Evolutionary conservation across 2,329 filamentous ascomycete species (phyloP).

Genomic region (Penicillium sp.): DNA sequence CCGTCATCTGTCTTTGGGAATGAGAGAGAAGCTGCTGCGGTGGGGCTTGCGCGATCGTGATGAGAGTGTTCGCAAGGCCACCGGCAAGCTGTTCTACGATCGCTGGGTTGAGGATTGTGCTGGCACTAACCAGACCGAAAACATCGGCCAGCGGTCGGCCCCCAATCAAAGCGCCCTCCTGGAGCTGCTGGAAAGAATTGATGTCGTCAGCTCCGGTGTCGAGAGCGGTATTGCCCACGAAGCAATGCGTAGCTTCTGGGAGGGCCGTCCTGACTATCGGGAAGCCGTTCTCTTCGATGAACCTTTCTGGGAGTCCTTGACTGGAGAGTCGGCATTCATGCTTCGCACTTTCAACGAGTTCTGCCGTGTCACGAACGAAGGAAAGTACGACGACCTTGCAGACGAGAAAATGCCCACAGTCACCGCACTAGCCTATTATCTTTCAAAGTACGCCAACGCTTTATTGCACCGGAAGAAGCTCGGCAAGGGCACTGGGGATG

Average conservation of each 20-base stretch:
- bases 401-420: slow-evolving; percentile 97
- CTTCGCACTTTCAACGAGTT: slow-evolving; percentile 93
- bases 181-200: slow-evolving; percentile 90
- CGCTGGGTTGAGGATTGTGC: slow-evolving; percentile 98
- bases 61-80: slow-evolving; percentile 89
- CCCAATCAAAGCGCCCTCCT: slow-evolving; percentile 81
- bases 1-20: slow-evolving; percentile 85
- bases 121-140: slow-evolving; percentile 62
- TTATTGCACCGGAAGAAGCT: slow-evolving; percentile 46
- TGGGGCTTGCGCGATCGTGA: slow-evolving; percentile 96
- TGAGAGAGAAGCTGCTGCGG: slow-evolving; percentile 90
- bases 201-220: slow-evolving; percentile 84
- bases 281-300: slow-evolving; percentile 49
- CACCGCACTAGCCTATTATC: slow-evolving; percentile 82
- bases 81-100: slow-evolving; percentile 85
- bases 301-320: slow-evolving; percentile 50
- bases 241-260: slow-evolving; percentile 96
- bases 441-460: slow-evolving; percentile 74
- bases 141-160: slow-evolving; percentile 58
- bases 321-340: slow-evolving; percentile 85
- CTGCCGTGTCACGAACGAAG: slow-evolving; percentile 72
- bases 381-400: slow-evolving; percentile 71
- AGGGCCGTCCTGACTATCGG: slow-evolving; percentile 69
- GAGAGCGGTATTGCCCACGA: slow-evolving; percentile 90
- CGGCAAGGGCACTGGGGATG: slow-evolving; percentile 56